Evolutionary conservation across 192 early-diverging fungal genomes (phyloP).

Genomic region (Coemansia biformis): DNA sequence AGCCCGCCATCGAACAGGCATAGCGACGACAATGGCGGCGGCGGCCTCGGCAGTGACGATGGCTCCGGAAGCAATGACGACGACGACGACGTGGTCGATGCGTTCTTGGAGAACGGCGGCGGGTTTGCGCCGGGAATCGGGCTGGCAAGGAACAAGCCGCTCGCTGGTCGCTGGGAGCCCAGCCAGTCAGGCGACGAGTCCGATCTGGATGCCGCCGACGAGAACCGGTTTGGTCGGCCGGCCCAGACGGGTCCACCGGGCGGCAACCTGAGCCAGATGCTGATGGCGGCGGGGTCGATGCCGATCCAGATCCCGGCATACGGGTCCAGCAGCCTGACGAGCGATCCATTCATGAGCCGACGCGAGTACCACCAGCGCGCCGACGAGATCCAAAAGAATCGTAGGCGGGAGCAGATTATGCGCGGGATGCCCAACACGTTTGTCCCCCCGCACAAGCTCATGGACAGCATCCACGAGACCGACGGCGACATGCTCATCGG

Average conservation of each 20-base stretch:
- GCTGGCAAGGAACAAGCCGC: too few relatives aligned
- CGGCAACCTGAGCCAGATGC: conserved; percentile 34
- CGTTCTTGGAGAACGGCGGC: not conserved
- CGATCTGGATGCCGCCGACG: conserved; percentile 21
- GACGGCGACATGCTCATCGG: conserved; percentile 35
- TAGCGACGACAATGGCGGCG: conserved; percentile 4
- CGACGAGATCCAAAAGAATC: conserved; percentile 28
- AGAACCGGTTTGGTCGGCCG: not conserved
- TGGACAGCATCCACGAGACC: conserved; percentile 30
- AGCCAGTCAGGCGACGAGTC: conserved; percentile 29
- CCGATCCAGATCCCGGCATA: conserved; percentile 41
- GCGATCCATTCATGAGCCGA: conserved; percentile 23
- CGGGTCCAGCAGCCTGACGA: conserved; percentile 18
- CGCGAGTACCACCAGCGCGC: conserved; percentile 21
- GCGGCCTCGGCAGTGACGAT: not conserved
- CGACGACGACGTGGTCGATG: conserved; percentile 2
- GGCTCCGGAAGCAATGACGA: not conserved
- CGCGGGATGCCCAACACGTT: conserved; percentile 40
- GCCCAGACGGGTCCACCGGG: not conserved
- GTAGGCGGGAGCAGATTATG: conserved; percentile 24
- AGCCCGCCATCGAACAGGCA: not conserved
- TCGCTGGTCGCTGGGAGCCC: too few relatives aligned
- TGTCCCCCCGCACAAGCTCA: conserved; percentile 44
- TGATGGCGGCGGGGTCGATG: conserved; percentile 47
- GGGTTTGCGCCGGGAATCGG: not conserved